phyloP scores from a whole-genome alignment of 139 green algal species.

The Trebouxia sp. region DNA sequence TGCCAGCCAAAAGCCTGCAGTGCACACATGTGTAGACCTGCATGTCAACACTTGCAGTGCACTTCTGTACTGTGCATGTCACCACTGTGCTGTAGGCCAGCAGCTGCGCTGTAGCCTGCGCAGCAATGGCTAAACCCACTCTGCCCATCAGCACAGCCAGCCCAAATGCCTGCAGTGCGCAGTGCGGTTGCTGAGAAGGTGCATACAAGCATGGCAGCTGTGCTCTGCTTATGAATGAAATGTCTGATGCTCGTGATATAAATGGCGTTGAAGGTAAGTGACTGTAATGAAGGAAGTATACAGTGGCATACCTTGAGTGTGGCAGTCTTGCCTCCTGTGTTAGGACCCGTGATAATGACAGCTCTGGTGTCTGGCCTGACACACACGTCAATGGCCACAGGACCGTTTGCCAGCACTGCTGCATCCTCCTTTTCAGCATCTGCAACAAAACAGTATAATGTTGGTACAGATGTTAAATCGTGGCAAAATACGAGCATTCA shows the following conservation, averaged over 20 bases:
- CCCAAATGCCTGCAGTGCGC: slow-evolving; percentile 53
- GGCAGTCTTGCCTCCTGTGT: slow-evolving; percentile 96
- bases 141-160: slow-evolving; percentile 72
- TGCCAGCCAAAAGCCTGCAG: slow-evolving; percentile 72
- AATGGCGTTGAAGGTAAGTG: too few relatives aligned
- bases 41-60: not conserved
- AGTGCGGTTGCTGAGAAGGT: not conserved
- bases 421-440: not conserved
- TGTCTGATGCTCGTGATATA: too few relatives aligned
- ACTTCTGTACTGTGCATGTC: too few relatives aligned
- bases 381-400: slow-evolving; percentile 67
- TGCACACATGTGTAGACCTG: not conserved
- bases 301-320: slow-evolving; percentile 72
- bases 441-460: too few relatives aligned
- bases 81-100: too few relatives aligned
- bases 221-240: not conserved
- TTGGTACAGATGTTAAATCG: too few relatives aligned
- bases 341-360: slow-evolving; percentile 81
- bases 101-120: too few relatives aligned
- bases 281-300: not conserved
- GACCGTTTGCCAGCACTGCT: slow-evolving; percentile 20
- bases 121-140: not conserved
- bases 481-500: too few relatives aligned
- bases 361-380: slow-evolving; percentile 46
- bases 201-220: not conserved